Percentiles rank a stretch among this genome's conserved stretches.
Conservation (phyloP, 805 yeast species). For the Ogataea ganodermae region DNA sequence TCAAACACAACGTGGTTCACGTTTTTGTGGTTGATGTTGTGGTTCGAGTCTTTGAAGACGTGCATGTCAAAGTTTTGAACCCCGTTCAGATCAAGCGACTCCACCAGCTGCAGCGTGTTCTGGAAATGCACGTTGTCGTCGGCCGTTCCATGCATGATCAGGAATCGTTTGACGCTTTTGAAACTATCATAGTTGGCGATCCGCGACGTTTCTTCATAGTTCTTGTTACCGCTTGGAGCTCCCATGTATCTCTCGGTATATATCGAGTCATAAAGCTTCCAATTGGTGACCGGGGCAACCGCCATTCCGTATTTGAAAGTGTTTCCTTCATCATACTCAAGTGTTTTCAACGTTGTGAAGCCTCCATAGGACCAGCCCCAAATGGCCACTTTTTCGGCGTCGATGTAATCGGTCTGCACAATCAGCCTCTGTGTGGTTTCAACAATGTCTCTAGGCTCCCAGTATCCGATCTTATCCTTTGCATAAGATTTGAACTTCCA, state of each 20-base stretch:
- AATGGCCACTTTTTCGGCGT: constrained; percentile 57
- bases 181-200: constrained; percentile 46
- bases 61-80: constrained; percentile 84
- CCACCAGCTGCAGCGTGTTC: constrained; percentile 63
- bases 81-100: constrained; percentile 49
- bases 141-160: constrained; percentile 79
- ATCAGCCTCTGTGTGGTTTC: constrained; percentile 54
- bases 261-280: constrained; percentile 74
- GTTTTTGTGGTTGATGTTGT: constrained; percentile 75
- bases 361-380: constrained; percentile 96
- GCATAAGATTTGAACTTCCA: constrained; percentile 67
- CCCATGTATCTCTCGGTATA: constrained; percentile 81
- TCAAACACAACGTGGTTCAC: constrained; percentile 75
- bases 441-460: constrained; percentile 75
- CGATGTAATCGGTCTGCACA: constrained; percentile 46
- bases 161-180: constrained; percentile 52
- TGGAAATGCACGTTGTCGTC: constrained; percentile 85
- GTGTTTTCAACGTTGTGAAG: constrained; percentile 68
- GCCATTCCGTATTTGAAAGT: constrained; percentile 75
- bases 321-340: constrained; percentile 64
- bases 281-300: constrained; percentile 83
- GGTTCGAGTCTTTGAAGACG: constrained; percentile 92
- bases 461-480: constrained; percentile 58
- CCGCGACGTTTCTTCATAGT: constrained; percentile 48
- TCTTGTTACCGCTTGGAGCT: constrained; percentile 50